These are phyloP conservation scores for Aspergillus nanangensis DNA, from an alignment of 495 filamentous ascomycete species.

Conservation along the genomic window DNA sequence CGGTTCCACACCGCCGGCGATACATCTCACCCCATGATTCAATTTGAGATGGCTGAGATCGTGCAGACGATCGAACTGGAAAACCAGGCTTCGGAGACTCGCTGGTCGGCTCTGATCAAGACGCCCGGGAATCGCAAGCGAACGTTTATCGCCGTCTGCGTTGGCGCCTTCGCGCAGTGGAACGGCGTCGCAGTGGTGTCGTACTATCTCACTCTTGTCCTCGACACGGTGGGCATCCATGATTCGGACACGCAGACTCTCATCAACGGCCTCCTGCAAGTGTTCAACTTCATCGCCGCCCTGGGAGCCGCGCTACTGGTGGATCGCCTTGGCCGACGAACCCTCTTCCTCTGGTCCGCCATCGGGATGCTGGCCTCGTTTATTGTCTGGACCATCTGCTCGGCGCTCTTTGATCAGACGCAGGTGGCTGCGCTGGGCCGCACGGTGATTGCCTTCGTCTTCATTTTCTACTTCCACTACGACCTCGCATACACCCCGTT, in stretches of 20 bases:
- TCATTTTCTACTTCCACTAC: slow-evolving; percentile 52
- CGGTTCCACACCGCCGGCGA: slow-evolving; percentile 26
- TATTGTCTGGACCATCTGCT: slow-evolving; percentile 50
- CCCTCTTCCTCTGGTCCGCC: slow-evolving; percentile 51
- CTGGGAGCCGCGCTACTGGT: slow-evolving; percentile 48
- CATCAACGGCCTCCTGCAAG: slow-evolving; percentile 20
- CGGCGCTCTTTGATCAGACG: slow-evolving; percentile 46
- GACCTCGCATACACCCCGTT: slow-evolving; percentile 56
- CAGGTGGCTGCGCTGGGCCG: slow-evolving; percentile 37
- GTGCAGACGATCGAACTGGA: slow-evolving; percentile 22
- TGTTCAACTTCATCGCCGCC: slow-evolving; percentile 44
- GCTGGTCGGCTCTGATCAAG: slow-evolving; percentile 51
- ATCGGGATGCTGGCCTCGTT: slow-evolving; percentile 53
- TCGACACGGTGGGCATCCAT: slow-evolving; percentile 32
- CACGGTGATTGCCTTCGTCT: slow-evolving; percentile 55
- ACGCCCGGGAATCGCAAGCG: slow-evolving; percentile 67
- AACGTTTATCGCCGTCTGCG: slow-evolving; percentile 48
- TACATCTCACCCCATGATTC: slow-evolving; percentile 11
- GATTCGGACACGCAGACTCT: slow-evolving; percentile 20
- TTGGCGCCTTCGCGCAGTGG: slow-evolving; percentile 36
- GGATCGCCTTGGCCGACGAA: slow-evolving; percentile 53
- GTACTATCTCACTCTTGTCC: slow-evolving; percentile 41
- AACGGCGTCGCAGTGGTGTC: slow-evolving; percentile 59
- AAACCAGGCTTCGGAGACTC: slow-evolving; percentile 19
- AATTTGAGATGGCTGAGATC: slow-evolving; percentile 28